A percentile compares a stretch with the other conserved stretches of the same genome.
These are phyloP conservation scores for Fraxinus angustifolia DNA, from an alignment of 305 asterid species.

Conservation along the genomic window DNA sequence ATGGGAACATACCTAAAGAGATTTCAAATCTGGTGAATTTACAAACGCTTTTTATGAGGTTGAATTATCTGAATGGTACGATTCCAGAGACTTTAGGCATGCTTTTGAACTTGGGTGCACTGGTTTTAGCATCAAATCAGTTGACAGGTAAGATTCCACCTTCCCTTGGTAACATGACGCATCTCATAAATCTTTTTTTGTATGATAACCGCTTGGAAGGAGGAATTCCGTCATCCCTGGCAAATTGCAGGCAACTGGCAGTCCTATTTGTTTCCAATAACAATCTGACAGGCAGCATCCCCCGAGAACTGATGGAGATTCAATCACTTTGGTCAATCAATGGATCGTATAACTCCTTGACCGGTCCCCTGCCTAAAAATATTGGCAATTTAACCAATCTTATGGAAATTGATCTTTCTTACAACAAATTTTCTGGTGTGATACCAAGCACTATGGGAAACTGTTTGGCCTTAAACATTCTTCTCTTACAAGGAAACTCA, in stretches of 20 bases:
- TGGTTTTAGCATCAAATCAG: slow-evolving; percentile 23
- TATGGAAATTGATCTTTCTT: slow-evolving; percentile 27
- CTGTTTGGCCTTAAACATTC: slow-evolving; percentile 23
- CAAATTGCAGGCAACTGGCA: slow-evolving; percentile 30
- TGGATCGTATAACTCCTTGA: slow-evolving; percentile 28
- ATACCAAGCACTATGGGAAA: slow-evolving; percentile 27
- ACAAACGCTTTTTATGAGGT: slow-evolving; percentile 11
- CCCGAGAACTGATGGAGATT: slow-evolving; percentile 25
- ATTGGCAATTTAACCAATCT: slow-evolving; percentile 31
- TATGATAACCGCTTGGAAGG: slow-evolving; percentile 33
- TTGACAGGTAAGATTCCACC: slow-evolving; percentile 33
- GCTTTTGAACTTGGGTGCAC: slow-evolving; percentile 22
- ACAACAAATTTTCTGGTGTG: slow-evolving; percentile 33
- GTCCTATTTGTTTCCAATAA: slow-evolving; percentile 20
- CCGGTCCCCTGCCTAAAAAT: slow-evolving; percentile 21
- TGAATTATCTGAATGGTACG: slow-evolving; percentile 21
- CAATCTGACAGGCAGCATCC: slow-evolving; percentile 32
- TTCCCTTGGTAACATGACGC: slow-evolving; percentile 28
- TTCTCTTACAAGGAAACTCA: slow-evolving; percentile 28
- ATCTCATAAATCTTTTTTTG: slow-evolving; percentile 23
- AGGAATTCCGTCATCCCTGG: slow-evolving; percentile 30
- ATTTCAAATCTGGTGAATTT: slow-evolving; percentile 30
- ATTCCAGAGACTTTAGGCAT: slow-evolving; percentile 34
- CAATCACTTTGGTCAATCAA: slow-evolving; percentile 22
- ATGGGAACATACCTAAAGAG: slow-evolving; percentile 37